Evolutionary conservation across 176 grass and related monocot species (phyloP).

Genomic region (Urochloa ruziziensis): DNA sequence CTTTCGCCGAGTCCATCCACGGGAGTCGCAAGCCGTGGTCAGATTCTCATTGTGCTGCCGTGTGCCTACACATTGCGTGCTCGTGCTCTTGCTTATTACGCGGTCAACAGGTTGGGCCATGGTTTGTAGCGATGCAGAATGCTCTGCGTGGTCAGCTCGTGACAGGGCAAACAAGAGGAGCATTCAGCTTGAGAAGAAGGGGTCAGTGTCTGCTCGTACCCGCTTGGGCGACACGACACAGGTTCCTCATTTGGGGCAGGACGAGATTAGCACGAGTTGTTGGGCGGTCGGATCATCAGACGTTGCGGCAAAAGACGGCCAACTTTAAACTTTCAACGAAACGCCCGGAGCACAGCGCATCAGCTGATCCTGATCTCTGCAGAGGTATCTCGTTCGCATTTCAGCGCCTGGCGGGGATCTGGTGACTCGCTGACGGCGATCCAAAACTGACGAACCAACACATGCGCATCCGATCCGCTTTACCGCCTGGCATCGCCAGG

Average conservation of each 20-base stretch:
- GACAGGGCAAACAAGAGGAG: too few species aligned
- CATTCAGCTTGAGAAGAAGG: neutral
- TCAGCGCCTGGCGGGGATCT: neutral
- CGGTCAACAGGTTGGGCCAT: neutral
- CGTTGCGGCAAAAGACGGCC: conserved; percentile 25
- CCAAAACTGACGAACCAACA: neutral
- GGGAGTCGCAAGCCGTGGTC: neutral
- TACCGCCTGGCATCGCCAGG: conserved; percentile 5
- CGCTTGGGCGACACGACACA: neutral
- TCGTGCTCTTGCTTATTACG: neutral
- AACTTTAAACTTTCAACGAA: conserved; percentile 11
- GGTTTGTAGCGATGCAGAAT: neutral
- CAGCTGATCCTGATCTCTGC: too few species aligned
- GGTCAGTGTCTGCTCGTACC: neutral
- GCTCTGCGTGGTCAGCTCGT: too few species aligned
- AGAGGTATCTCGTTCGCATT: too few species aligned
- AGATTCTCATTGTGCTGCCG: too few species aligned
- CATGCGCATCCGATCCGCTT: conserved; percentile 11
- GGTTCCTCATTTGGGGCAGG: neutral
- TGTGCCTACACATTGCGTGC: too few species aligned
- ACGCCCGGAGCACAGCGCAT: neutral
- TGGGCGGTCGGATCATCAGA: conserved; percentile 20
- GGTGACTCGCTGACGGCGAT: neutral
- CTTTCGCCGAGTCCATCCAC: neutral
- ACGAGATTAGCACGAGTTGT: neutral